phyloP scores from a whole-genome alignment of 2,329 filamentous ascomycete genomes.

The Triangularia verruculosa region DNA sequence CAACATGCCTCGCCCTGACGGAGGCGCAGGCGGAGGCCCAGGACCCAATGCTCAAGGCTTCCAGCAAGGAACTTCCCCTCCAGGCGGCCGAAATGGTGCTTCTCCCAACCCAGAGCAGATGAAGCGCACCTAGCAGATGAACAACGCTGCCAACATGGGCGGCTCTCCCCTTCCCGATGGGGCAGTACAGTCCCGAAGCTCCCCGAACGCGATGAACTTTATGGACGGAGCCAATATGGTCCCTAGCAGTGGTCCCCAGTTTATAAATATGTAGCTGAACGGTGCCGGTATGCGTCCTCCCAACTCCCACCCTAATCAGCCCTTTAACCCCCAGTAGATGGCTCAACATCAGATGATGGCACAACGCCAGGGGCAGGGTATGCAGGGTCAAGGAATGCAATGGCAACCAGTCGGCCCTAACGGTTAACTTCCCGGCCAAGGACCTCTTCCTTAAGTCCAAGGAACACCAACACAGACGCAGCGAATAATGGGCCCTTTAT shows the following conservation, averaged over 20 bases:
- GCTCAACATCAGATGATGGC: conserved; percentile 58
- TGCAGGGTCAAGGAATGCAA: conserved; percentile 37
- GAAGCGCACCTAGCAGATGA: conserved; percentile 74
- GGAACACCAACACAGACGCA: conserved; percentile 62
- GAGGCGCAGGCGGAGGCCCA: conserved; percentile 50
- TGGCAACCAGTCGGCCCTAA: conserved; percentile 44
- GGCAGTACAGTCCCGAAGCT: conserved; percentile 58
- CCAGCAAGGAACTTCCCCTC: no score
- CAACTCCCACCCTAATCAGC: conserved; percentile 59
- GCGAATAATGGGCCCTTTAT: conserved; percentile 65
- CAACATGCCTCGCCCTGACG: conserved; percentile 48
- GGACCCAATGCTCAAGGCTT: conserved; percentile 48
- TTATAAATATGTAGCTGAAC: conserved; percentile 64
- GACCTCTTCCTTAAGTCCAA: conserved; percentile 54
- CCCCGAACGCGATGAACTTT: conserved; percentile 61
- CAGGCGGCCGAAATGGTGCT: no score
- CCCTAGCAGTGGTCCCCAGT: conserved; percentile 53
- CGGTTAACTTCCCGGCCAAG: conserved; percentile 44
- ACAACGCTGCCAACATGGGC: conserved; percentile 61
- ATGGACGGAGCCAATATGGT: conserved; percentile 59
- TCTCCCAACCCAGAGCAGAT: conserved; percentile 45
- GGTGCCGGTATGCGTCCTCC: conserved; percentile 62
- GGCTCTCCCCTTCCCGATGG: conserved; percentile 71
- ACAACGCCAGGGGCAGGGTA: conserved; percentile 44
- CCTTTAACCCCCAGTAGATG: conserved; percentile 58